Base-by-base conservation (phyloP, 768 basidiomycete genomes). In the Phanerochaete carnosa region DNA sequence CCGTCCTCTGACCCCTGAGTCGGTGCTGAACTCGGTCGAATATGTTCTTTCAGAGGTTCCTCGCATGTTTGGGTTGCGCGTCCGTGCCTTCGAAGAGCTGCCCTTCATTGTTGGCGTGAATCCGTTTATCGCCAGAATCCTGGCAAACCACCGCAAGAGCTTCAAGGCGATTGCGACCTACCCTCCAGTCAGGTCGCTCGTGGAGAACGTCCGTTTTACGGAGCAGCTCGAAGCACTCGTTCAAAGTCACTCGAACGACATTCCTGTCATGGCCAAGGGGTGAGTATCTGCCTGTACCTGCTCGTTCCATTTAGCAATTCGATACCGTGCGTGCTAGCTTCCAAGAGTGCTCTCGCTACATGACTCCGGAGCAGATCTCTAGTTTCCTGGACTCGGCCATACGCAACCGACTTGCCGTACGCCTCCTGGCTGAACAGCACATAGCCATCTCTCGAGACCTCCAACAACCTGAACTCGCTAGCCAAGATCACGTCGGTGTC, bases 221-320 rank as follows among this genome's bases (percentile, higher is more conserved):
- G 78, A 82, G 53, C 79, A 85, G 62, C 77, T 95, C n/a, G 83
- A 85, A 45, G 77, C 80, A 35, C 74, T 95, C 22, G 92, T 95
- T 3, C 83, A 84, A 61, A 79, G 81, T 56, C 94, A 95, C 69
- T 82, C 89, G 1, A 89, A 95, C 73, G 94, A 95, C 70, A 92
- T 95, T 53, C 93, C 93, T 0, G 89, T 88, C 15, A 84, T 95
- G 83, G 93, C 94, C 2, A 94, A 93, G 75, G 94, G 94, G 92
- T 88, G 63, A 53, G 63, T 70, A 15, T n/a, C 55, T 29, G 54
- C 23, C 55, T 29, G 54, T 62, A 35, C 22, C 16, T 47, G 37
- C 22, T 50, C 23, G 2, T 26, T 55, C 23, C 13, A 35, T 28
- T 29, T 16, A 23, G 19, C 52, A 4, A 11, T 45, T 62, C 58